phyloP scores from a whole-genome alignment of 768 basidiomycete genomes.

The Suillus americanus region DNA sequence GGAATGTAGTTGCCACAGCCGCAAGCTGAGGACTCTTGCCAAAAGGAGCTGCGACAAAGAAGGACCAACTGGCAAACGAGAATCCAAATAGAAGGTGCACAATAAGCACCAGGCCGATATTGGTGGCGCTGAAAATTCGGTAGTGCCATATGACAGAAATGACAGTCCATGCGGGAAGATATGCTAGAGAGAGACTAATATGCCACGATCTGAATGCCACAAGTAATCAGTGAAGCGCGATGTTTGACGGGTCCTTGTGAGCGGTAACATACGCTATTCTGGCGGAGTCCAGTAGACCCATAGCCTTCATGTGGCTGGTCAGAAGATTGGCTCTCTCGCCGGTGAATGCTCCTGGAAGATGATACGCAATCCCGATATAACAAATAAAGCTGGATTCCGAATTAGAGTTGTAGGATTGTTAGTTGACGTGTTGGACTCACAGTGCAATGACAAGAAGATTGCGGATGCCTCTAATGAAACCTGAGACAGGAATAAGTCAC shows the following conservation, averaged over 20 bases:
- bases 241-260: neutral
- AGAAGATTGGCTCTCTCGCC: slow-evolving; percentile 63
- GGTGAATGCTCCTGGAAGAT: slow-evolving; percentile 69
- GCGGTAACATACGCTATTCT: slow-evolving; percentile 49
- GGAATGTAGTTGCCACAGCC: slow-evolving; percentile 63
- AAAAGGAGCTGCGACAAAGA: slow-evolving; percentile 69
- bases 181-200: slow-evolving; percentile 58
- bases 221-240: slow-evolving; percentile 6
- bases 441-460: slow-evolving; percentile 65
- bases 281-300: slow-evolving; percentile 75
- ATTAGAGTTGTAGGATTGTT: slow-evolving; percentile 2
- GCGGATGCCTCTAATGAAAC: slow-evolving; percentile 62
- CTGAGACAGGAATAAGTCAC: slow-evolving; percentile 32
- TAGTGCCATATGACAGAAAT: slow-evolving; percentile 64
- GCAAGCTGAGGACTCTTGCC: slow-evolving; percentile 73
- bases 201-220: slow-evolving; percentile 54
- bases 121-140: slow-evolving; percentile 64
- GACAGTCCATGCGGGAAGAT: slow-evolving; percentile 77
- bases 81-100: slow-evolving; percentile 69
- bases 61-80: slow-evolving; percentile 67
- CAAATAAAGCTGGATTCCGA: slow-evolving; percentile 52
- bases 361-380: slow-evolving; percentile 75
- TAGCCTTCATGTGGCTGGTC: slow-evolving; percentile 74
- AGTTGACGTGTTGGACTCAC: slow-evolving; percentile 35
- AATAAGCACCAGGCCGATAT: slow-evolving; percentile 55